These are phyloP conservation scores for Rhizoclosmatium sp. DNA, from an alignment of 192 early-diverging fungal species.

Conservation along the genomic window DNA sequence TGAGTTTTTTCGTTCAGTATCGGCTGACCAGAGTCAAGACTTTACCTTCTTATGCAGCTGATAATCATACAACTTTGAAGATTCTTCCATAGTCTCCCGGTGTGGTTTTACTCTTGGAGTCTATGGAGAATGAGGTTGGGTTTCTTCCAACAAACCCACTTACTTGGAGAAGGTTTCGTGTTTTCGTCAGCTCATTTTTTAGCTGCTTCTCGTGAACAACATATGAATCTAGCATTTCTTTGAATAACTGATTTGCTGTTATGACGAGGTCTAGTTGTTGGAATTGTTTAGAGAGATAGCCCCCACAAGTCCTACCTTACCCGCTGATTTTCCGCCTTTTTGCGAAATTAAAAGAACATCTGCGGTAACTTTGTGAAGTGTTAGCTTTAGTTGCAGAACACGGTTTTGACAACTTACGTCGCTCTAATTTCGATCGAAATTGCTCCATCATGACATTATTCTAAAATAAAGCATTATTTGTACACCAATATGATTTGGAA, in stretches of 20 bases:
- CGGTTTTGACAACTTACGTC: background rate
- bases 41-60: too few species aligned
- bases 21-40: too few species aligned
- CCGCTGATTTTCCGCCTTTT: background rate
- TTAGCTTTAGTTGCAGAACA: too few species aligned
- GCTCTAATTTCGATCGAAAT: slow-evolving; percentile 12
- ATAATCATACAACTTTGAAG: too few species aligned
- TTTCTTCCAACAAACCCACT: background rate
- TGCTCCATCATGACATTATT: slow-evolving; percentile 3
- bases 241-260: slow-evolving; percentile 21
- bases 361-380: background rate
- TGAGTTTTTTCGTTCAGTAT: background rate
- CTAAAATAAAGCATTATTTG: background rate
- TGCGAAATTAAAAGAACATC: slow-evolving; percentile 3
- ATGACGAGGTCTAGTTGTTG: background rate
- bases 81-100: too few species aligned
- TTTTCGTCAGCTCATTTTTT: background rate
- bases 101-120: too few species aligned
- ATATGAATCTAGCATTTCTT: slow-evolving; percentile 26
- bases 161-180: background rate
- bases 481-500: background rate
- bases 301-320: background rate
- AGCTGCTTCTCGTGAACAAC: slow-evolving; percentile 25
- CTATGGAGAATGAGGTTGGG: too few species aligned
- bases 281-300: background rate